A percentile compares a stretch with the other conserved stretches of the same genome.
Conservation (phyloP, 352 stramenopile species). For the Pythium phragmiticola region DNA sequence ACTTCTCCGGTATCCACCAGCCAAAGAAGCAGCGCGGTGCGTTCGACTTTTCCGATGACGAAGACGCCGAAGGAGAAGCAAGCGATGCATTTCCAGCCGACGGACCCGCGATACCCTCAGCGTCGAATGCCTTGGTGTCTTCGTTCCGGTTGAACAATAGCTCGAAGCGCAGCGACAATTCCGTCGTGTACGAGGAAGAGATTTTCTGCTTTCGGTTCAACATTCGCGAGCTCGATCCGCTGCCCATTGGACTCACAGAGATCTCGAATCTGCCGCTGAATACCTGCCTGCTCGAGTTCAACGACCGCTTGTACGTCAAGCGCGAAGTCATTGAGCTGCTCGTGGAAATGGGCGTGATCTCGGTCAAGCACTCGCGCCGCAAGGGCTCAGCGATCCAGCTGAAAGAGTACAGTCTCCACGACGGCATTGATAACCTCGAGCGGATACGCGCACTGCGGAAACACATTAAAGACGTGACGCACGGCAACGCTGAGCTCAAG, state of each 20-base stretch:
- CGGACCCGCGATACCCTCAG: neutral
- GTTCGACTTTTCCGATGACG: conserved; percentile 23
- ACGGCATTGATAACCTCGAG: conserved; percentile 72
- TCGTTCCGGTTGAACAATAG: neutral
- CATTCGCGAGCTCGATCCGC: conserved; percentile 64
- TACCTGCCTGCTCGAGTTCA: conserved; percentile 80
- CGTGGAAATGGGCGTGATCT: conserved; percentile 62
- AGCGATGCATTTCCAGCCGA: neutral
- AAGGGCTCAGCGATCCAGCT: conserved; percentile 76
- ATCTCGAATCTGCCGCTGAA: conserved; percentile 75
- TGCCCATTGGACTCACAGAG: conserved; percentile 58
- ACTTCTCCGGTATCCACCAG: conserved; percentile 13
- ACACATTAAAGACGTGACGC: conserved; percentile 46
- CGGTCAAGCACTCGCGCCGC: conserved; percentile 60
- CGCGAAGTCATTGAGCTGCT: conserved; percentile 69
- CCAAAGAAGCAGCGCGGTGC: conserved; percentile 5
- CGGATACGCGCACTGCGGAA: conserved; percentile 44
- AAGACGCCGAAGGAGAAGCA: conserved; percentile 7
- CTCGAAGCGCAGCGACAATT: neutral
- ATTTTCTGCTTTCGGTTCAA: conserved; percentile 62
- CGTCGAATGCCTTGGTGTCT: neutral
- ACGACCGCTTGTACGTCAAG: conserved; percentile 60
- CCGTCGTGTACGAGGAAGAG: conserved; percentile 37
- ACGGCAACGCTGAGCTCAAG: conserved; percentile 45
- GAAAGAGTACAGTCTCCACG: conserved; percentile 76